These are phyloP conservation scores for Dendrothele bispora DNA, from an alignment of 768 basidiomycete genomes.

Conservation along the genomic window DNA sequence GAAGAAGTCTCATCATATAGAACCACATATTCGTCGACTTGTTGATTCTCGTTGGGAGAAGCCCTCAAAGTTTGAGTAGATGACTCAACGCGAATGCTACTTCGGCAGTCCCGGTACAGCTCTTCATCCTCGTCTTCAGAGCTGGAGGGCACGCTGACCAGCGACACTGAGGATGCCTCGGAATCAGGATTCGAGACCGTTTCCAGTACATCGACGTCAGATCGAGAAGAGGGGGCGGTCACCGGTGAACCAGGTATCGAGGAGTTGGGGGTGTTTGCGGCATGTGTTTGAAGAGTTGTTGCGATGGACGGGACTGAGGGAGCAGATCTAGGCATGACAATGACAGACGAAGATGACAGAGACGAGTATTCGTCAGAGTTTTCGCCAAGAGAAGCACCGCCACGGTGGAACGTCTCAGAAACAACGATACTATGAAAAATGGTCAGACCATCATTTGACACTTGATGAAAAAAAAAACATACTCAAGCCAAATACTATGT, in stretches of 20 bases:
- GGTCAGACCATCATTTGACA: slow-evolving; percentile 4
- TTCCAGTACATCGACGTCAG: slow-evolving; percentile 12
- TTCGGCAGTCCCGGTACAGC: slow-evolving; percentile 61
- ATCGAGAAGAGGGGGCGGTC: slow-evolving; percentile 5
- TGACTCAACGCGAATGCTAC: slow-evolving; percentile 27
- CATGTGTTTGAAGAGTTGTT: background rate
- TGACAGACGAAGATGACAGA: slow-evolving; percentile 66
- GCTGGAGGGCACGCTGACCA: slow-evolving; percentile 62
- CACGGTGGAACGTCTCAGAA: slow-evolving; percentile 40
- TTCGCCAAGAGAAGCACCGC: slow-evolving; percentile 5
- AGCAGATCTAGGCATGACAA: slow-evolving; percentile 60
- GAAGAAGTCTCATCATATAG: slow-evolving; percentile 67
- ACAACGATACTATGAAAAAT: slow-evolving; percentile 57
- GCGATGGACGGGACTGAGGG: slow-evolving; percentile 11
- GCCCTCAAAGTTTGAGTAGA: slow-evolving; percentile 15
- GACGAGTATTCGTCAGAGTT: slow-evolving; percentile 43
- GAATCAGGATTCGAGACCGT: slow-evolving; percentile 39
- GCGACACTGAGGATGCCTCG: slow-evolving; percentile 52
- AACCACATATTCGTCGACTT: slow-evolving; percentile 64
- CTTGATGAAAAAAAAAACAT: slow-evolving; percentile 23
- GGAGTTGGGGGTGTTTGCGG: background rate
- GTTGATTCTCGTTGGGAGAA: too few relatives aligned
- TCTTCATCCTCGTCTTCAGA: slow-evolving; percentile 52
- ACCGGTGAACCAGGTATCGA: slow-evolving; percentile 13
- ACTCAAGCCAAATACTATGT: slow-evolving; percentile 80